Evolutionary conservation across 1,284 basidiomycete species (phyloP).

Genomic region (Laetiporus sulphureus): DNA sequence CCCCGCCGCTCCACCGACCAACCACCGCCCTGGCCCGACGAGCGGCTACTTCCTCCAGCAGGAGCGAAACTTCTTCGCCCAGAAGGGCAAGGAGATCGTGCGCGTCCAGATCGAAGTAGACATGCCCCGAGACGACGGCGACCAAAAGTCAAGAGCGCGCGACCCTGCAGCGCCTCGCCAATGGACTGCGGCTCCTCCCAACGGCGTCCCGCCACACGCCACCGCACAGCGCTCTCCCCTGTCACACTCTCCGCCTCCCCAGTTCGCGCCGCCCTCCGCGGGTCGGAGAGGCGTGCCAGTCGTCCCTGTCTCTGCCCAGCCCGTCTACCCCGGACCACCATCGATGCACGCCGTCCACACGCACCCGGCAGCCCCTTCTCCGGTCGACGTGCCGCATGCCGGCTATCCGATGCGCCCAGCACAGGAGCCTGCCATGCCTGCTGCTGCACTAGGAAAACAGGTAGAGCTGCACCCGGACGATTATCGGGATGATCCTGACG

Average conservation of each 20-base stretch:
- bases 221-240: background rate
- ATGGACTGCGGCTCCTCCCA: background rate
- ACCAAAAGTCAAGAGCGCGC: too few relatives aligned
- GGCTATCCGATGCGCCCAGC: slow-evolving; percentile 5
- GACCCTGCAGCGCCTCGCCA: too few relatives aligned
- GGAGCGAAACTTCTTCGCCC: slow-evolving; percentile 70
- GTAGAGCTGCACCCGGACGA: slow-evolving; percentile 15
- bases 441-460: background rate
- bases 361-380: background rate
- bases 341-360: slow-evolving; percentile 47
- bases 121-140: slow-evolving; percentile 15
- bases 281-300: slow-evolving; percentile 1
- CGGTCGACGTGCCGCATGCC: background rate
- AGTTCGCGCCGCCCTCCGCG: background rate
- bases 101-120: slow-evolving; percentile 64
- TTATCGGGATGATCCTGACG: slow-evolving; percentile 39
- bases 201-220: background rate
- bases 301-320: slow-evolving; percentile 18
- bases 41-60: slow-evolving; percentile 64
- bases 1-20: slow-evolving; percentile 55
- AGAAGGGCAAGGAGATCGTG: slow-evolving; percentile 66
- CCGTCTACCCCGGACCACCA: slow-evolving; percentile 35
- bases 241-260: slow-evolving; percentile 12
- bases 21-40: slow-evolving; percentile 52
- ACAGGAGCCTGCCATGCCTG: slow-evolving; percentile 1